Evolutionary conservation across 2,329 filamentous ascomycete species (phyloP).

Genomic region (Stagonosporopsis rhizophila): DNA sequence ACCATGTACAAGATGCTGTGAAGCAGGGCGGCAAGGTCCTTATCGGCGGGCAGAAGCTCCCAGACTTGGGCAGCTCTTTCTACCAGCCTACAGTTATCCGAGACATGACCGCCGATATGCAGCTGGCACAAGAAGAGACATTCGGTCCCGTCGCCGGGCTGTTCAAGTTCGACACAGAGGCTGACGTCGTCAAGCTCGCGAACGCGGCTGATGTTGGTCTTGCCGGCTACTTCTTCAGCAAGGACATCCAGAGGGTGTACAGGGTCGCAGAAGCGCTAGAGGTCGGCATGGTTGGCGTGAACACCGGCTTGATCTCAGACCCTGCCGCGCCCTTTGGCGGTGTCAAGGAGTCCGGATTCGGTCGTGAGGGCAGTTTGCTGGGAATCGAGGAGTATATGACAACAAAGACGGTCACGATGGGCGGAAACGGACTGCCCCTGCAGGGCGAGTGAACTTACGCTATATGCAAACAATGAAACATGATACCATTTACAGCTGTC

Average conservation of each 20-base stretch:
- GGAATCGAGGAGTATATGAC: slow-evolving; percentile 59
- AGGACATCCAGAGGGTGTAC: slow-evolving; percentile 65
- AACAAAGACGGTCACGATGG: slow-evolving; percentile 61
- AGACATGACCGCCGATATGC: slow-evolving; percentile 86
- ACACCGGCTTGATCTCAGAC: slow-evolving; percentile 59
- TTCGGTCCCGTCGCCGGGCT: slow-evolving; percentile 93
- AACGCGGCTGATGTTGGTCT: slow-evolving; percentile 86
- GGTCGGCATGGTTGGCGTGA: slow-evolving; percentile 82
- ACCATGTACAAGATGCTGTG: slow-evolving; percentile 47
- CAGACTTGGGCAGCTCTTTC: slow-evolving; percentile 82
- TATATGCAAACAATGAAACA: background rate
- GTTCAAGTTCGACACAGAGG: slow-evolving; percentile 87
- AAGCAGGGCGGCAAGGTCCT: slow-evolving; percentile 44
- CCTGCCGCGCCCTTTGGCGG: slow-evolving; percentile 57
- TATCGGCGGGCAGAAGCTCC: slow-evolving; percentile 69
- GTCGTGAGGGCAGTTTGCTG: slow-evolving; percentile 58
- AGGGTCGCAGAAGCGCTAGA: slow-evolving; percentile 72
- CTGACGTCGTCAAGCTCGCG: slow-evolving; percentile 83
- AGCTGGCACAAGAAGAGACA: slow-evolving; percentile 85
- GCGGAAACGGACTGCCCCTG: slow-evolving; percentile 66
- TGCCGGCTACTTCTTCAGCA: slow-evolving; percentile 91
- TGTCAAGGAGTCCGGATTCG: slow-evolving; percentile 60
- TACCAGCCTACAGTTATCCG: slow-evolving; percentile 89
- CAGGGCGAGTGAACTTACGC: slow-evolving; percentile 49
- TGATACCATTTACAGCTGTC: background rate